Base-by-base conservation (phyloP, 1,139 yeast species). In the Pneumocystis jirovecii region DNA sequence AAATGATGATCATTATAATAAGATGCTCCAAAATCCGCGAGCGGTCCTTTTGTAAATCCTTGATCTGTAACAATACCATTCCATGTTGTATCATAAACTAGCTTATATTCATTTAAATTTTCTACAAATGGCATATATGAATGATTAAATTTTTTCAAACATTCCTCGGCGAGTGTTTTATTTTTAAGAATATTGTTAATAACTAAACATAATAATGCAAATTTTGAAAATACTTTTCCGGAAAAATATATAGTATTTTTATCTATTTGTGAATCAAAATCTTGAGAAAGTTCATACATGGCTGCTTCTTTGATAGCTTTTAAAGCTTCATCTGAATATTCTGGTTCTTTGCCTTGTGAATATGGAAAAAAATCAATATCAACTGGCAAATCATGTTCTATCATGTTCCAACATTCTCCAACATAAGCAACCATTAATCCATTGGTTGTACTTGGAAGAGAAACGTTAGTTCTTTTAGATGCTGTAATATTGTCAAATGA, bases 221-320 rank as follows among this genome's bases (percentile, higher is more conserved):
- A 87, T 75, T 86, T 87, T 75, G 86, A 93, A 62, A 85, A 72
- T n/a, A 82, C 80, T 74, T 87, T 87, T 62, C 93, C 95, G 6
- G 87, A 78, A 69, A 77, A 81, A 73, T 87, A 88, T 69, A 82
- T 85, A 65, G 83, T 80, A 72, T 79, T 76, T 8, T 77, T 74
- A 60, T 78, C 73, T 63, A 85, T 81, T 64, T 85, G 80, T 34
- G 76, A 73, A 6, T 77, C 73, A 66, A 87, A 82, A 71, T 85
- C 84, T 67, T 82, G 86, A 40, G 80, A 73, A 64, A 84, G 77
- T 72, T 86, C 95, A 15, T 74, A 72, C 70, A 81, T 81, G 21
- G 88, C 90, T 34, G 80, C 80, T 34, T 76, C 67, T 3, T 86
- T 85, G 62, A 87, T 75, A 62, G 80, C 73, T 25, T 68, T 63